Evolutionary conservation across 2,329 filamentous ascomycete species (phyloP).

Genomic region (Epichloe uncinata): DNA sequence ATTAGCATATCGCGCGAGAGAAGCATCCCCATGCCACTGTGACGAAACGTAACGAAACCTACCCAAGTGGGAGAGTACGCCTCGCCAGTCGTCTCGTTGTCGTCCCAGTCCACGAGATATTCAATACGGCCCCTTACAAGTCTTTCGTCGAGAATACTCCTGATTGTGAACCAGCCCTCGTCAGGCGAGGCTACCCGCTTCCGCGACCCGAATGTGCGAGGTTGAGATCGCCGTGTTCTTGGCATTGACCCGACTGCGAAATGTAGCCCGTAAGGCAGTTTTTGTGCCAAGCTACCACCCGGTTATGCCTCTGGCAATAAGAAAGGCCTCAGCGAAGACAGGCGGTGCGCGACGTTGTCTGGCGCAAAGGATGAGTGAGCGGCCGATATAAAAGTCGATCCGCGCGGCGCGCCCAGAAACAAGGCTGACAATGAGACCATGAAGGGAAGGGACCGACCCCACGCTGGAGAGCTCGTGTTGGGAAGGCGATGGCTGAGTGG

Average conservation of each 20-base stretch:
- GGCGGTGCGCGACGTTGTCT: conserved; percentile 11
- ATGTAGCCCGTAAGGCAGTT: neutral
- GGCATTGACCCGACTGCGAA: conserved; percentile 19
- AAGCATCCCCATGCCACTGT: neutral
- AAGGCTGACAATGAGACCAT: conserved; percentile 6
- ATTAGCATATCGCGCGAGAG: conserved; percentile 10
- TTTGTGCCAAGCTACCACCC: neutral
- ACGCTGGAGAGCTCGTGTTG: neutral
- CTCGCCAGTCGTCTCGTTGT: conserved; percentile 19
- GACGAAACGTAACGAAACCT: conserved; percentile 2
- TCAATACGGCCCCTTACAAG: conserved; percentile 12
- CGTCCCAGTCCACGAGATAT: conserved; percentile 27
- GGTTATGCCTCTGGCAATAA: neutral
- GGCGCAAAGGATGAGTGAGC: conserved; percentile 14
- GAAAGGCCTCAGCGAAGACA: conserved; percentile 1
- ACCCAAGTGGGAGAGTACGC: conserved; percentile 22
- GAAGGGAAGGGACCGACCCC: neutral
- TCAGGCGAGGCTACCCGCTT: conserved; percentile 9
- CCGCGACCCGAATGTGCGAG: conserved; percentile 9
- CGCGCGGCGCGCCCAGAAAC: conserved; percentile 11
- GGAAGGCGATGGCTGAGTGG: neutral
- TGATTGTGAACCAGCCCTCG: conserved; percentile 22
- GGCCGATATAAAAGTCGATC: conserved; percentile 21
- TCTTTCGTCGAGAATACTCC: conserved; percentile 23
- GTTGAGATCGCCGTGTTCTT: conserved; percentile 13